Evolutionary conservation across 495 filamentous ascomycete genomes (phyloP), one percentile per base, ranked within the genome.

Genomic region (Friedmanniomyces endolithicus): DNA sequence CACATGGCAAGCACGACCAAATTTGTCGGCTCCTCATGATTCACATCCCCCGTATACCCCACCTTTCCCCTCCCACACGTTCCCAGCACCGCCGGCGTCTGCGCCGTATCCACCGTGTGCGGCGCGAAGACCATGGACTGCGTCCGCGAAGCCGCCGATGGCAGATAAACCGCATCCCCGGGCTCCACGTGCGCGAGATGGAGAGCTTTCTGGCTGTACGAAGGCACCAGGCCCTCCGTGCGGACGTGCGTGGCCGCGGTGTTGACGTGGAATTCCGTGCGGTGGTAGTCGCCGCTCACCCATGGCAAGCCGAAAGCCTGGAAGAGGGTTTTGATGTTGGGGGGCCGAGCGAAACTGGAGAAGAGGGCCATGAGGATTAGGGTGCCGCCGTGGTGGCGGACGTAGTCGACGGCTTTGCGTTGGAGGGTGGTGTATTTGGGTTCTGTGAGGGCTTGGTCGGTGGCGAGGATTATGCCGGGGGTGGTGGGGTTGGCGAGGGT

Each of bases 241-340:
- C 39, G 39, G 16, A 41, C 14, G 12, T 41, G 39, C 39, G 39
- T n/a, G 6, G 19, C 19, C 2, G 16, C 39, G 16, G 19, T 4
- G 12, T 53, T 41, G 34, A n/a, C 34, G 19, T 27, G 1, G 63
- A 64, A 68, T 16, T 41, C 52, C 24, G 64, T 63, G 39, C 68
- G 65, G 47, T 68, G 49, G 52, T 72, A 74, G 17, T 61, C 57
- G 1, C 70, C 73, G 17, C 12, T 48, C 19, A 51, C 39, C 73
- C 73, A 74, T 16, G 68, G 60, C 17, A 76, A 64, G 20, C 64
- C 68, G 51, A 70, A 64, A 17, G 29, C 46, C 6, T 58, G 22
- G 44, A 60, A 70, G 52, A 69, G 66, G 9, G 48, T 46, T 6
- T 60, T 46, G 25, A 72, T 34, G 48, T 6, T 14, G 6, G 14